A percentile compares a stretch with the other conserved stretches of the same genome.
phyloP scores from a whole-genome alignment of 2,329 filamentous ascomycete species.

The Stenocarpella maydis region DNA sequence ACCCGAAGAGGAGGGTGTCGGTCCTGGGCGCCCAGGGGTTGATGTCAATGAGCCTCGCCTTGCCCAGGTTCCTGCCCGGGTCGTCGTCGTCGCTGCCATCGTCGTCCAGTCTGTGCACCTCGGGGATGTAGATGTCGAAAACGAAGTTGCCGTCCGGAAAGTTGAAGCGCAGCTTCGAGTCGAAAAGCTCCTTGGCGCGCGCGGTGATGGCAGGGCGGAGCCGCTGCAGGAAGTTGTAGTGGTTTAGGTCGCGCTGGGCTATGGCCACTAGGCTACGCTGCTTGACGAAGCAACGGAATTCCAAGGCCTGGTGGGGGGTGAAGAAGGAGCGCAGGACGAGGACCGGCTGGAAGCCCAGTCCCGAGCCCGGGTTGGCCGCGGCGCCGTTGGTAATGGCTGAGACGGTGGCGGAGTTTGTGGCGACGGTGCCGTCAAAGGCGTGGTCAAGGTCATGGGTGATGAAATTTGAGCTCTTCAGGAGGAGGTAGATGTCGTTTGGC shows the following conservation, averaged over 20 bases:
- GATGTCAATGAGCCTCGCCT: constrained; percentile 88
- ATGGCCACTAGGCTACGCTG: constrained; percentile 81
- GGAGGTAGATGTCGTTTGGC: constrained; percentile 90
- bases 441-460: constrained; percentile 93
- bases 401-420: constrained; percentile 46
- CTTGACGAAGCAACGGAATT: constrained; percentile 96
- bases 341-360: constrained; percentile 70
- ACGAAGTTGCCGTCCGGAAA: constrained; percentile 87
- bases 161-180: constrained; percentile 73
- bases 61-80: constrained; percentile 67
- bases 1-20: constrained; percentile 88
- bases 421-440: constrained; percentile 80
- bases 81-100: constrained; percentile 53
- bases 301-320: constrained; percentile 86
- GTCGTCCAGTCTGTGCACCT: constrained; percentile 50
- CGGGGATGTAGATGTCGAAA: constrained; percentile 93
- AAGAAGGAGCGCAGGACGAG: constrained; percentile 90
- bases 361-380: constrained; percentile 40
- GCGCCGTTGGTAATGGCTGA: constrained; percentile 41
- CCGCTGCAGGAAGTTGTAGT: constrained; percentile 80
- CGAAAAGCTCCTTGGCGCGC: constrained; percentile 81
- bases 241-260: constrained; percentile 87
- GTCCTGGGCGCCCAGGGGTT: constrained; percentile 94
- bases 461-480: constrained; percentile 95
- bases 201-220: constrained; percentile 72